Base-by-base conservation (phyloP, 176 grass and related monocot genomes). In the Eremochloa ophiuroides region DNA sequence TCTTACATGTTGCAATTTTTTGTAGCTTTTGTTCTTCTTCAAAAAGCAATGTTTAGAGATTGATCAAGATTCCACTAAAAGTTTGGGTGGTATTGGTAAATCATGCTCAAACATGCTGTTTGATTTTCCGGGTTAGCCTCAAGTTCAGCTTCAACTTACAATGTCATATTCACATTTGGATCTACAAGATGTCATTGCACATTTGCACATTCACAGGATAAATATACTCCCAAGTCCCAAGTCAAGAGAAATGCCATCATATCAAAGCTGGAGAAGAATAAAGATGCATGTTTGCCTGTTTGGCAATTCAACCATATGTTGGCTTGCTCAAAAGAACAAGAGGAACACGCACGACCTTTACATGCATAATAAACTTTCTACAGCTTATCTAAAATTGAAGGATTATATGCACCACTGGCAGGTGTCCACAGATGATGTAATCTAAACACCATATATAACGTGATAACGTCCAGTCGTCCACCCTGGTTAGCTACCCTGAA, bases 401-500 rank as follows among this genome's bases (percentile, higher is more conserved):
- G 64, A 83, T 53, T 43, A 26, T 63, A 62, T 34, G 55, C 10
- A 22, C 46, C 46, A 46, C 14, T 68, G 75, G 38, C 41, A 58
- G 26, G 17, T 51, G 31, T 63, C 26, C 48, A 20, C 28, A 50
- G 15, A 20, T 46, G 4, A 16, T 46, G 14, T 66, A 25, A 34
- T 70, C 8, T 63, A 14, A 42, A 41, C 11, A 40, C 18, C 64
- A 18, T 47, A 48, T 17, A 16, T 18, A 18, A 58, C n/a, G 62
- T 14, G 47, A 73, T 46, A 46, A 46, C 43, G 43, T 46, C 43
- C 47, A 2, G 17, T 20, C 58, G 73, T 41, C 51, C 62, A 51
- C 68, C 20, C 48, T 75, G 23, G 70, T 58, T n/a, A 60, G 12
- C 27, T 60, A 60, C 62, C 28, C 62, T 85, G 51, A 85, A 89